A percentile compares a stretch with the other conserved stretches of the same genome.
These are phyloP conservation scores for Fomitopsis pulvina DNA, from an alignment of 768 basidiomycete species.

Conservation along the genomic window DNA sequence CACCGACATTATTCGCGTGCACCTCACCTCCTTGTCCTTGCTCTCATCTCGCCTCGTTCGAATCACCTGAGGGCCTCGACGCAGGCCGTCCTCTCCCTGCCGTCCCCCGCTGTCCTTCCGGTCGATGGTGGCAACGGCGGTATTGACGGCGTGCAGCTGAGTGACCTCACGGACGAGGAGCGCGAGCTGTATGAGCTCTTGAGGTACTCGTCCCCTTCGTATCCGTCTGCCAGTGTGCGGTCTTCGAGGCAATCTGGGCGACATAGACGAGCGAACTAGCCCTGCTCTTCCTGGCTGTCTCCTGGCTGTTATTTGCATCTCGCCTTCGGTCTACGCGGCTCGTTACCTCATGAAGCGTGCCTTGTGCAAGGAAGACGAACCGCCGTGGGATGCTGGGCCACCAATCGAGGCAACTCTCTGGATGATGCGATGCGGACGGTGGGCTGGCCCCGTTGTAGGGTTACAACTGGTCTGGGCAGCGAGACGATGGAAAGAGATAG, in stretches of 20 bases:
- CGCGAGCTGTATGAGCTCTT: constrained; percentile 20
- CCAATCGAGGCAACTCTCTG: constrained; percentile 11
- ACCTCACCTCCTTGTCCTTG: constrained; percentile 23
- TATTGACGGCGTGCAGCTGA: constrained; percentile 7
- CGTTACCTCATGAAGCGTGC: constrained; percentile 3
- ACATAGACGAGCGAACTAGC: constrained; percentile 13
- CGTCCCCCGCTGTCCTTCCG: no score
- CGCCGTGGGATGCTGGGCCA: constrained; percentile 16
- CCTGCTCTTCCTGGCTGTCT: constrained; percentile 15
- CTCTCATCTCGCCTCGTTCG: constrained; percentile 25
- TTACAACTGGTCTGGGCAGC: neutral
- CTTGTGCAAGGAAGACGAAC: neutral
- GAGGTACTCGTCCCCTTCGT: constrained; percentile 6
- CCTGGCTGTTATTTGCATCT: constrained; percentile 18
- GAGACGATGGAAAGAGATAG: neutral
- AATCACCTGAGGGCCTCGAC: constrained; percentile 20
- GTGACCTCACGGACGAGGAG: constrained; percentile 20
- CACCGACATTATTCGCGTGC: constrained; percentile 22
- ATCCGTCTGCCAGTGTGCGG: no score
- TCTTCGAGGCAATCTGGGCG: constrained; percentile 10
- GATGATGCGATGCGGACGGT: constrained; percentile 5
- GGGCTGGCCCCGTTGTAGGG: neutral
- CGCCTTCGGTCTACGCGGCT: constrained; percentile 17
- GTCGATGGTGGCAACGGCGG: no score
- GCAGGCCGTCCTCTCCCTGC: constrained; percentile 24